phyloP scores from a whole-genome alignment of 2,329 filamentous ascomycete species.

The Fusarium sterilihyphosum region DNA sequence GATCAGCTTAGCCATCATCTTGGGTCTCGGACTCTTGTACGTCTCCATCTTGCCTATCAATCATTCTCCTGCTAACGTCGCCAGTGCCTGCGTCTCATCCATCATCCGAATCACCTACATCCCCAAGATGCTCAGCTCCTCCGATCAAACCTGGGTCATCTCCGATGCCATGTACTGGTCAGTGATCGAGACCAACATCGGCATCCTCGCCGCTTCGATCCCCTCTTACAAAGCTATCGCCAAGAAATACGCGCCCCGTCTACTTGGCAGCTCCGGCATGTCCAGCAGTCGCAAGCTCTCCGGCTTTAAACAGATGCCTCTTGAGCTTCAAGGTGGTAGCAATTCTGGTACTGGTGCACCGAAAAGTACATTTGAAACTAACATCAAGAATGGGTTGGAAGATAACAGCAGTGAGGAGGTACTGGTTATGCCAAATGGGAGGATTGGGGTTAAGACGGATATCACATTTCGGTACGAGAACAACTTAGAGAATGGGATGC shows the following conservation, averaged over 20 bases:
- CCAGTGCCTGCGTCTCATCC: constrained; percentile 20
- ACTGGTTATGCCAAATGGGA: constrained; percentile 1
- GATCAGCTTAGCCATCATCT: constrained; percentile 19
- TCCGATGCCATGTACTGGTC: constrained; percentile 33
- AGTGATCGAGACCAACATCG: constrained; percentile 31
- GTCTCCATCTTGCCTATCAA: background rate
- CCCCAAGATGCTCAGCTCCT: constrained; percentile 27
- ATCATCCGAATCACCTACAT: constrained; percentile 33
- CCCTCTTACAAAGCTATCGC: constrained; percentile 30
- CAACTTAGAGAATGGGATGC: background rate
- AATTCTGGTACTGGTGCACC: background rate
- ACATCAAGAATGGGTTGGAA: constrained; percentile 2
- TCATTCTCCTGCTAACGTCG: background rate
- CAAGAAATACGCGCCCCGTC: constrained; percentile 27
- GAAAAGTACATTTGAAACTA: constrained; percentile 11
- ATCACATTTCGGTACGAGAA: constrained; percentile 17
- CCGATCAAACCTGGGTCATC: constrained; percentile 25
- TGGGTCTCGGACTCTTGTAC: constrained; percentile 25
- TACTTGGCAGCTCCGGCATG: constrained; percentile 20
- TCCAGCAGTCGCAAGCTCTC: constrained; percentile 27
- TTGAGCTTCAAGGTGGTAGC: constrained; percentile 11
- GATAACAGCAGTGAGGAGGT: constrained; percentile 28
- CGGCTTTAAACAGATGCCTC: constrained; percentile 29
- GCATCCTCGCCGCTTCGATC: constrained; percentile 28
- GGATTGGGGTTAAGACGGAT: constrained; percentile 30